Conservation (phyloP, 2,329 filamentous ascomycete species). For the Lachnellula willkommii region DNA sequence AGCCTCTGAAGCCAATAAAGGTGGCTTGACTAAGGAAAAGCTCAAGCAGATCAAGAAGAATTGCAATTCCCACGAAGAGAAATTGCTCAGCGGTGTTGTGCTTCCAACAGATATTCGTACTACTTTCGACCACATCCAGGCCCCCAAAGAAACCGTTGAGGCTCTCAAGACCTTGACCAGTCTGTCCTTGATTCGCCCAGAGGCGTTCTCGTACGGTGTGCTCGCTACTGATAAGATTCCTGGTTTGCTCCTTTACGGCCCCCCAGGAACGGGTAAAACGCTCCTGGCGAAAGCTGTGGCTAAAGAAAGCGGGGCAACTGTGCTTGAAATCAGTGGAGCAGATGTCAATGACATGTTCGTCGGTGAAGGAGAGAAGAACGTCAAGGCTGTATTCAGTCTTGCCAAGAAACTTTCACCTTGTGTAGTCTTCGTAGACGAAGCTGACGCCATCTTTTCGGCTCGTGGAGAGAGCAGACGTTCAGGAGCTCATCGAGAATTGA, state of each 20-base stretch:
- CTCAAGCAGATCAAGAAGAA: slow-evolving; percentile 48
- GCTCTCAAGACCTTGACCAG: slow-evolving; percentile 85
- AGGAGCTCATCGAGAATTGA: slow-evolving; percentile 71
- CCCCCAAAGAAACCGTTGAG: slow-evolving; percentile 74
- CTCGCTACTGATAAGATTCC: slow-evolving; percentile 86
- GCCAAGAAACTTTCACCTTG: slow-evolving; percentile 88
- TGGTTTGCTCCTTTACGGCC: slow-evolving; percentile 81
- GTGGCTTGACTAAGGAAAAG: slow-evolving; percentile 34
- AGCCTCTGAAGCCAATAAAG: slow-evolving; percentile 30
- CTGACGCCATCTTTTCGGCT: slow-evolving; percentile 83
- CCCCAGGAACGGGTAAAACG: slow-evolving; percentile 74
- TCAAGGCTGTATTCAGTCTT: slow-evolving; percentile 83
- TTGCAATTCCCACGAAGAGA: slow-evolving; percentile 74
- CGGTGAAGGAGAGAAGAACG: slow-evolving; percentile 93
- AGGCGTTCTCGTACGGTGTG: slow-evolving; percentile 95
- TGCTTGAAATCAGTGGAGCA: slow-evolving; percentile 84
- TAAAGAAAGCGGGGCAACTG: slow-evolving; percentile 62
- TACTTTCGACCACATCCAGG: slow-evolving; percentile 83
- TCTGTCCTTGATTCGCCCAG: slow-evolving; percentile 77
- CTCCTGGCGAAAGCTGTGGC: slow-evolving; percentile 64
- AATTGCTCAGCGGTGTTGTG: slow-evolving; percentile 74
- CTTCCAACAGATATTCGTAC: slow-evolving; percentile 77
- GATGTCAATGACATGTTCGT: slow-evolving; percentile 96
- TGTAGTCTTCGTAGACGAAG: slow-evolving; percentile 95
- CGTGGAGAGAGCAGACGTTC: slow-evolving; percentile 62